phyloP scores from a whole-genome alignment of 164 flowering plant genomes.

The Tetrastigma voinierianum region DNA sequence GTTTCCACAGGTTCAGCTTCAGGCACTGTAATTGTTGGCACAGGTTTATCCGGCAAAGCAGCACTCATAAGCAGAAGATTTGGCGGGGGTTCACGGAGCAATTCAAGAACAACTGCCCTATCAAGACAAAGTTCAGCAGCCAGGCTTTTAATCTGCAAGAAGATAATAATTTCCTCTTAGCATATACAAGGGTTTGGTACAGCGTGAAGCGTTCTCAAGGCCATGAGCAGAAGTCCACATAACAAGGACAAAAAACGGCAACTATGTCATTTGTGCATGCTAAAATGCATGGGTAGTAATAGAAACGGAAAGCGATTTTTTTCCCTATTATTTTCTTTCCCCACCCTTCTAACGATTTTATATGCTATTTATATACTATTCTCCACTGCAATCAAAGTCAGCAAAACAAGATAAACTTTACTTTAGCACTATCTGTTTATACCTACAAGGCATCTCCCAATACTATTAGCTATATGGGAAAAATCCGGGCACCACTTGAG shows the following conservation, averaged over 20 bases:
- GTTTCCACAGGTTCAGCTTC: constrained; percentile 30
- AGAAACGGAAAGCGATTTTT: neutral
- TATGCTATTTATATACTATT: neutral
- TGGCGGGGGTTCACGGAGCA: constrained; percentile 93
- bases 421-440: too few species aligned
- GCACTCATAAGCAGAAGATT: constrained; percentile 78
- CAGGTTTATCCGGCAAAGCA: constrained; percentile 71
- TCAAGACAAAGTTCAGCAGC: constrained; percentile 91
- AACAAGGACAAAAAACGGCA: neutral
- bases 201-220: neutral
- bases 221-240: constrained; percentile 5
- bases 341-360: neutral
- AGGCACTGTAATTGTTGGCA: constrained; percentile 26
- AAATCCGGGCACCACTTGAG: neutral
- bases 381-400: too few species aligned
- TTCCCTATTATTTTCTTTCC: neutral
- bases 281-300: neutral
- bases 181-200: too few species aligned
- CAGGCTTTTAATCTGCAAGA: constrained; percentile 73
- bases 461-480: too few species aligned
- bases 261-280: neutral
- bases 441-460: too few species aligned
- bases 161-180: neutral
- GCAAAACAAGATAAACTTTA: too few species aligned
- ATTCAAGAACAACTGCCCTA: constrained; percentile 75